Evolutionary conservation across 2,329 filamentous ascomycete species (phyloP).

Genomic region (Biscogniauxia sp.): DNA sequence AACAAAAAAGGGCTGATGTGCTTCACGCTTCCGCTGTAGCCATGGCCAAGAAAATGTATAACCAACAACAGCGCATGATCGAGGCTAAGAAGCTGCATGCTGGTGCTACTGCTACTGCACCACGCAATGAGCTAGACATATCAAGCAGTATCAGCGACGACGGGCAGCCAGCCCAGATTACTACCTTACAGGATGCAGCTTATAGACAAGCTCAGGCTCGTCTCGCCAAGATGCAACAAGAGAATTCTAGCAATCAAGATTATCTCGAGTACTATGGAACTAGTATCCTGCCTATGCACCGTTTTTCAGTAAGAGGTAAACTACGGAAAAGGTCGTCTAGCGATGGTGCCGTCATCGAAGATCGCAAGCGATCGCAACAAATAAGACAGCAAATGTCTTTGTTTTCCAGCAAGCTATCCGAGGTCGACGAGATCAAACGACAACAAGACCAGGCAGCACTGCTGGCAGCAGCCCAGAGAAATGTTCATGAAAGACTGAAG

Average conservation of each 20-base stretch:
- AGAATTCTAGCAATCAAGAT: conserved; percentile 59
- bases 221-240: conserved; percentile 74
- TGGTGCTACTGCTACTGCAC: conserved; percentile 27
- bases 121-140: conserved; percentile 32
- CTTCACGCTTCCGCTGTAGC: conserved; percentile 80
- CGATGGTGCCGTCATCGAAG: conserved; percentile 60
- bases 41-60: conserved; percentile 88
- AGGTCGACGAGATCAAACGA: conserved; percentile 72
- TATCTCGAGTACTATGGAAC: conserved; percentile 75
- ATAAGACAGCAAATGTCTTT: conserved; percentile 79
- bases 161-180: conserved; percentile 51
- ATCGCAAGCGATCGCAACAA: conserved; percentile 66
- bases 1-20: conserved; percentile 68
- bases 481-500: conserved; percentile 76
- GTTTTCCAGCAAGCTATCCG: conserved; percentile 65
- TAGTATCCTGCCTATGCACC: conserved; percentile 35
- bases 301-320: conserved; percentile 53
- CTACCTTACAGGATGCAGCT: conserved; percentile 79
- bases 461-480: conserved; percentile 76
- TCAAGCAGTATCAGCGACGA: conserved; percentile 34
- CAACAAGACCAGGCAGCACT: conserved; percentile 72
- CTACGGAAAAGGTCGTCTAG: conserved; percentile 64
- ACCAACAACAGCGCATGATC: conserved; percentile 61
- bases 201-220: conserved; percentile 83
- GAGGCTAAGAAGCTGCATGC: conserved; percentile 45